These are phyloP conservation scores for Cydonia oblonga DNA, from an alignment of 331 rosid species.

Conservation along the genomic window DNA sequence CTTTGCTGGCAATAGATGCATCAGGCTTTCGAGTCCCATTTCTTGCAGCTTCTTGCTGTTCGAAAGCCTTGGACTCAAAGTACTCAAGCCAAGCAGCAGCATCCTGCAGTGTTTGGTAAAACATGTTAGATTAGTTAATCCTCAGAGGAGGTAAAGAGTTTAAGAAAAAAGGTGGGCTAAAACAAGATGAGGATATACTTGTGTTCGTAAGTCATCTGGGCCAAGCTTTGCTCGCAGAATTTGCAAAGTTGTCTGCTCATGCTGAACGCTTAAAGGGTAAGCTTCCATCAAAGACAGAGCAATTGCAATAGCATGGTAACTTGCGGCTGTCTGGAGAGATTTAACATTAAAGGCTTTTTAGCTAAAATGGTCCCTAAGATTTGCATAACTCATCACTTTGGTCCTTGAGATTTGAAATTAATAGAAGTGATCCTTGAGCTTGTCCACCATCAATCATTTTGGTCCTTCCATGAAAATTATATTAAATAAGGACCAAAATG, in stretches of 20 bases:
- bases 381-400: too few species aligned
- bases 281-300: conserved; percentile 99
- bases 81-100: conserved; percentile 99
- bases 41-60: conserved; percentile 98
- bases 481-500: too few species aligned
- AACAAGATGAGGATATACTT: conserved; percentile 37
- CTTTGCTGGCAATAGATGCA: conserved; percentile 96
- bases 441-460: too few species aligned
- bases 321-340: conserved; percentile 82
- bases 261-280: conserved; percentile 94
- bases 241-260: conserved; percentile 94
- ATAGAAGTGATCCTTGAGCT: too few species aligned
- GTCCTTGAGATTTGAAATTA: too few species aligned
- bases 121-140: background rate
- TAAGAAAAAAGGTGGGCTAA: background rate
- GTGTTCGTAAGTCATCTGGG: conserved; percentile 92
- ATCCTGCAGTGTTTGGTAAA: conserved; percentile 48
- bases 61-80: conserved; percentile 98
- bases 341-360: conserved; percentile 23
- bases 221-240: conserved; percentile 93
- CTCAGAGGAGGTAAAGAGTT: background rate
- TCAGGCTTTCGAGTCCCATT: conserved; percentile 96
- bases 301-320: conserved; percentile 96
- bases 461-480: too few species aligned
- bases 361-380: too few species aligned